Percentiles rank a stretch among this genome's conserved stretches.
Conservation (phyloP, 139 green algal species). For the Chlamydomonas schloesseri region DNA sequence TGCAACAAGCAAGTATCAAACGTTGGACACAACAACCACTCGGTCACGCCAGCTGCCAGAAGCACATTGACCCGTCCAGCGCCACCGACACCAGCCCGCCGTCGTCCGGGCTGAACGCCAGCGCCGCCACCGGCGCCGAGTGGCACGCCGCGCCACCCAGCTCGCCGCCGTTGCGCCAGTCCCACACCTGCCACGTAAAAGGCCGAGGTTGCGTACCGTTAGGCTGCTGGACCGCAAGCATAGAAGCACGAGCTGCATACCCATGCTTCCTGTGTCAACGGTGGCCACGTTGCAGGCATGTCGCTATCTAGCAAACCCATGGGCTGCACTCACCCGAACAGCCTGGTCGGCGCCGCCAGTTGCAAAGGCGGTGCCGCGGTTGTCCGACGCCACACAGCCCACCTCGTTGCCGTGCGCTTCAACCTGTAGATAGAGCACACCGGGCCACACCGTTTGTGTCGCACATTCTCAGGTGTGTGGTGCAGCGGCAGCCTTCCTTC, state of each 20-base stretch:
- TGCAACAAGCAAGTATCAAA: too few relatives aligned
- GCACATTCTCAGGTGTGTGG: neutral
- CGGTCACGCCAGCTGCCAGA: slow-evolving; percentile 39
- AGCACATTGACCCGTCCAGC: neutral
- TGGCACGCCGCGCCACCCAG: neutral
- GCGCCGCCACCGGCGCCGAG: slow-evolving; percentile 6
- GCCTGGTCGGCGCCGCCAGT: slow-evolving; percentile 19
- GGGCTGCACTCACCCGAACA: neutral
- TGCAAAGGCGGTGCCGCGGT: neutral
- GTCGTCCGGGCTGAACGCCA: slow-evolving; percentile 28
- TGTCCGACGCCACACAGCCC: slow-evolving; percentile 11
- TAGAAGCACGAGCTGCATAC: too few relatives aligned
- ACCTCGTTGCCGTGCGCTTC: slow-evolving; percentile 31
- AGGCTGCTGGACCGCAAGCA: too few relatives aligned
- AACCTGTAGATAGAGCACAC: too few relatives aligned
- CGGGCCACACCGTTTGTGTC: too few relatives aligned
- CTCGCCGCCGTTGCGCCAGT: slow-evolving; percentile 23
- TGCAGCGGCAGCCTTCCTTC: neutral
- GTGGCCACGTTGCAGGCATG: too few relatives aligned
- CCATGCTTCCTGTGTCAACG: too few relatives aligned
- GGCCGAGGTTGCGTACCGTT: neutral
- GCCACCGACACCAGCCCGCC: slow-evolving; percentile 27
- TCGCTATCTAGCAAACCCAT: too few relatives aligned
- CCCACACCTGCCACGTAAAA: slow-evolving; percentile 42
- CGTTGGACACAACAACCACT: too few relatives aligned